Evolutionary conservation across 129 eudicot species (phyloP), one percentile per base, ranked within the genome.

Genomic region (Heracleum sosnowskyi): DNA sequence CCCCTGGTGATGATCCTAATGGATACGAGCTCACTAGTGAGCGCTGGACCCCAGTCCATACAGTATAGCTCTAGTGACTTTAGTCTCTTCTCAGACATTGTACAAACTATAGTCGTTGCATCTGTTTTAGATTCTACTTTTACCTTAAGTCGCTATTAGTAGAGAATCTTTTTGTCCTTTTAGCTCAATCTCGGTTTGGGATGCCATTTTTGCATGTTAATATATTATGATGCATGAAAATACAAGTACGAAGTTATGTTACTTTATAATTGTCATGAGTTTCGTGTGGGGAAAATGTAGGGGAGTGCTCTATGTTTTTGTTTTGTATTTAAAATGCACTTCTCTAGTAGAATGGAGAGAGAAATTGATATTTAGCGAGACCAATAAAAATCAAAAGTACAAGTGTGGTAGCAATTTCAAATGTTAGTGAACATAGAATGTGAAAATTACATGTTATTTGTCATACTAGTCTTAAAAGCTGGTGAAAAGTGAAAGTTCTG

Each of bases 21-120:
- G 99, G 99, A 63, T 95, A 95, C 83, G 99, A 95, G 85, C 92
- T 92, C 75, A 96, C 99, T 69, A 95, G 96, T 78, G 99, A 95
- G 78, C 94, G 99, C 34, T 95, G 99, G 99, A 83, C 89, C n/a
- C 99, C 99, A n/a, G 97, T 95, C 78, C 99, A 95, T 85, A 95
- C 99, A 89, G 99, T 95, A 92, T 57, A 86, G 26, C 42, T 35
- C 57, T 63, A 73, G 68, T n/a, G 33, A 60, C 33, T 60, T 8
- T 16, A 53, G 20, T 46, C 1, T 53, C 2, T 53, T 53, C n/a
- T 53, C 28, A 60, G 33, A 60, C 68, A 60, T 60, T 60, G 1
- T 60, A 60, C 16, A n/a, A n/a, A n/a, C 17, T 60, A 3, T 55
- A 9, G 2, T 55, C 1, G 5, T n/a, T 26, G 33, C 13, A 26